Base-by-base conservation (phyloP, 2,329 filamentous ascomycete species). In the Phaeosphaeriaceae sp. region DNA sequence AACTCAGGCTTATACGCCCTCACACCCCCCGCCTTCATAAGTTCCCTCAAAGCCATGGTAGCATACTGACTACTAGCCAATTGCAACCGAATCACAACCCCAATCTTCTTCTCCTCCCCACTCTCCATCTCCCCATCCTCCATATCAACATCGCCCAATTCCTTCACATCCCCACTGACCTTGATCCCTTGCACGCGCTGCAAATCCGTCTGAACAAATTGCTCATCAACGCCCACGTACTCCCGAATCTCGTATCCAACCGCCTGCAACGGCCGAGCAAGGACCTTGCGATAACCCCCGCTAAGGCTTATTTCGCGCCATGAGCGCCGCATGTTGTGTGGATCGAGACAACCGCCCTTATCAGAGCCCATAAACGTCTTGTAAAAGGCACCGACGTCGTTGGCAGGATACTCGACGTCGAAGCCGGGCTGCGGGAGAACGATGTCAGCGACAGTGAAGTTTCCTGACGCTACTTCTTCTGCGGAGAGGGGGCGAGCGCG, bases 361-460 rank as follows among this genome's bases (percentile, higher is more conserved):
- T 88, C 83, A 42, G 83, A 88, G 26, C 76, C 83, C 95, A 99
- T 99, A 75, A 97, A 95, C 2, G 84, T 81, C 56, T 82, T 82
- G 76, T 97, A 99, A 71, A 88, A 96, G 3, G 84, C 80, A n/a
- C 88, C 90, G 54, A 96, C 85, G 29, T 85, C 84, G 71, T 99
- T 97, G 17, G 80, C 70, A 0, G 94, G 94, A 68, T 97, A 99
- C 29, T 89, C 74, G 32, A 97, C 84, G 62, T 96, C 92, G 76
- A 87, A 97, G 15, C 94, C 94, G 0, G 94, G 94, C n/a, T 89
- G 87, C 3, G 95, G 93, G 2, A 99, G 81, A 11, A 99, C 92
- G 54, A 97, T 70, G 68, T 99, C 94, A 66, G 89, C 91, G 62
- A 99, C 88, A 30, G 81, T 85, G 74, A 88, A 97, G 49, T 83